These are phyloP conservation scores for Litchi chinensis DNA, from an alignment of 345 rosid species.

Conservation along the genomic window DNA sequence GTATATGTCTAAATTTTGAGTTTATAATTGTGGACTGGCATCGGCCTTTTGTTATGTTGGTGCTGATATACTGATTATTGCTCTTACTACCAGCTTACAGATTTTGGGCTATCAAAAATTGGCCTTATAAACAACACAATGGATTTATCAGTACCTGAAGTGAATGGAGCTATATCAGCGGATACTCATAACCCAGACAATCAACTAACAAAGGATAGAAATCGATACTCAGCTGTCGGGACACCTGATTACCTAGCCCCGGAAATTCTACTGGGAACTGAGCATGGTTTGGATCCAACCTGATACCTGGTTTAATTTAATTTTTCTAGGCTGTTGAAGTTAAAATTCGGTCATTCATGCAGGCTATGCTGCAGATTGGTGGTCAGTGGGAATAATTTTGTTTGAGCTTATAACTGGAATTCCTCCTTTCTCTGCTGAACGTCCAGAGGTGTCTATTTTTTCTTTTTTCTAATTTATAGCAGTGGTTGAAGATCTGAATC, in stretches of 20 bases:
- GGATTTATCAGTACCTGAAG: slow-evolving; percentile 62
- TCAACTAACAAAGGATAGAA: slow-evolving; percentile 50
- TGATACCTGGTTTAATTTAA: slow-evolving; percentile 16
- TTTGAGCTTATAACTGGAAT: slow-evolving; percentile 77
- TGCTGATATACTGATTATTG: slow-evolving; percentile 28
- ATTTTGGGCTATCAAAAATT: slow-evolving; percentile 81
- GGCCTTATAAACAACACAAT: slow-evolving; percentile 84
- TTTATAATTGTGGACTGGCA: slow-evolving; percentile 9
- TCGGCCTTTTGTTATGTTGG: slow-evolving; percentile 23
- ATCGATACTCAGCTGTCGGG: slow-evolving; percentile 69
- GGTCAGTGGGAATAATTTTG: slow-evolving; percentile 89
- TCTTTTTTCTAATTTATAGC: slow-evolving; percentile 5
- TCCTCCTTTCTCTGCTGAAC: slow-evolving; percentile 76
- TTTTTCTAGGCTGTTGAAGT: slow-evolving; percentile 24
- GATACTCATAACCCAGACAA: slow-evolving; percentile 38
- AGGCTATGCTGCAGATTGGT: slow-evolving; percentile 88
- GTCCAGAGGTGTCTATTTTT: slow-evolving; percentile 61
- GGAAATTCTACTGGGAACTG: slow-evolving; percentile 90
- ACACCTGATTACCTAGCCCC: slow-evolving; percentile 94
- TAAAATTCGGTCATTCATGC: slow-evolving; percentile 35
- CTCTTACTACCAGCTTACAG: slow-evolving; percentile 71
- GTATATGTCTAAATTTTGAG: neutral
- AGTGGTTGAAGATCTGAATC: neutral
- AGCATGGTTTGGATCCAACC: slow-evolving; percentile 56
- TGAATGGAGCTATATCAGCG: slow-evolving; percentile 36